phyloP scores from a whole-genome alignment of 2,329 filamentous ascomycete species.

The Microdochium bolleyi region DNA sequence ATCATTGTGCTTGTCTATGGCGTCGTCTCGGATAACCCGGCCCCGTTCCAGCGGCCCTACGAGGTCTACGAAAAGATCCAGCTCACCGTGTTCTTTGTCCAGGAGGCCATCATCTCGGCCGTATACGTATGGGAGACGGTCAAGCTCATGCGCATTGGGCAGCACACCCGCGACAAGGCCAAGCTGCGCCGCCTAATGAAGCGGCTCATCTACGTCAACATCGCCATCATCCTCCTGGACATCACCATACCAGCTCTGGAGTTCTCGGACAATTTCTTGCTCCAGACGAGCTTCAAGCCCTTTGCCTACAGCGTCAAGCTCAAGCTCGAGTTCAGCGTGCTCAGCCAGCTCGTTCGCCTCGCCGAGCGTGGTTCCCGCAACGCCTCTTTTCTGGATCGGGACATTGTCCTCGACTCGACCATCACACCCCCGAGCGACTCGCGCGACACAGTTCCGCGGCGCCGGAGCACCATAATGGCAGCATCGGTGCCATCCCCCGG shows the following conservation, averaged over 20 bases:
- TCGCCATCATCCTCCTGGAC: slow-evolving; percentile 34
- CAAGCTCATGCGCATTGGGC: slow-evolving; percentile 15
- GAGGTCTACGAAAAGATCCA: slow-evolving; percentile 22
- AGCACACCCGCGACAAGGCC: background rate
- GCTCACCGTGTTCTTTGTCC: slow-evolving; percentile 32
- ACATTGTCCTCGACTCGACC: background rate
- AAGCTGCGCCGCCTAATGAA: slow-evolving; percentile 20
- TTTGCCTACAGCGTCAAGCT: slow-evolving; percentile 37
- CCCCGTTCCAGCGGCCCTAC: slow-evolving; percentile 9
- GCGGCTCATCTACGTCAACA: slow-evolving; percentile 28
- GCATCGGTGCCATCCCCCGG: background rate
- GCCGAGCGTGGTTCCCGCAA: slow-evolving; percentile 1
- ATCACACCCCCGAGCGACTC: background rate
- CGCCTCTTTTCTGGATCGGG: background rate
- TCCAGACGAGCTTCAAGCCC: slow-evolving; percentile 30
- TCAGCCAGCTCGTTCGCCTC: slow-evolving; percentile 27
- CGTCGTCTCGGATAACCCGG: slow-evolving; percentile 22
- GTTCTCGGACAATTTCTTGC: slow-evolving; percentile 27
- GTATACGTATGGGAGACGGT: slow-evolving; percentile 47
- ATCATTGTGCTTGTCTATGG: slow-evolving; percentile 43
- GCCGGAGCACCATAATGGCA: background rate
- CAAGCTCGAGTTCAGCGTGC: slow-evolving; percentile 47
- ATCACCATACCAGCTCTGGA: slow-evolving; percentile 28
- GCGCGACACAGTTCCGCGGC: background rate
- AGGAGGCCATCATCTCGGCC: slow-evolving; percentile 34